Conservation (phyloP, 148 eudicot species). For the Euryodendron excelsum region DNA sequence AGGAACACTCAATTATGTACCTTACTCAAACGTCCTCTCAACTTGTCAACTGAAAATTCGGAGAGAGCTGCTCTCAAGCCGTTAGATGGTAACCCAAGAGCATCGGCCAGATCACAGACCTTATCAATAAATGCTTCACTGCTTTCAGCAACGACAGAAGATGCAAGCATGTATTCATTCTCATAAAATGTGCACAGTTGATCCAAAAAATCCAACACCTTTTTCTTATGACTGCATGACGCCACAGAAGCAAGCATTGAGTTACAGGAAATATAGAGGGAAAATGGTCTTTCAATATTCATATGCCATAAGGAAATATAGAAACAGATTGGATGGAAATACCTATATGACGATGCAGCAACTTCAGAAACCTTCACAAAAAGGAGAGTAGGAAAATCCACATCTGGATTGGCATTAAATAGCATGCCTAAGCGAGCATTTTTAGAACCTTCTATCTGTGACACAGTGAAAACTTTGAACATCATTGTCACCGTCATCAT, state of each 20-base stretch:
- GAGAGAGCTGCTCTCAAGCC: slow-evolving; percentile 44
- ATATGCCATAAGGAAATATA: slow-evolving; percentile 2
- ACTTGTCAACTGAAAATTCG: slow-evolving; percentile 48
- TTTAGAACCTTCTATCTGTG: slow-evolving; percentile 70
- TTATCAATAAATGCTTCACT: slow-evolving; percentile 55
- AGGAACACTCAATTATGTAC: slow-evolving; percentile 26
- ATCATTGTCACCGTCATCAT: background rate
- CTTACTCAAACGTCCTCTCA: slow-evolving; percentile 61
- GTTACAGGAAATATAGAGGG: background rate
- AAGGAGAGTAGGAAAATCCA: slow-evolving; percentile 50
- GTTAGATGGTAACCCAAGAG: slow-evolving; percentile 56
- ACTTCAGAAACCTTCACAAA: slow-evolving; percentile 65
- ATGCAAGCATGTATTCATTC: slow-evolving; percentile 37
- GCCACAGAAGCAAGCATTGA: slow-evolving; percentile 5
- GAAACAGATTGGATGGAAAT: slow-evolving; percentile 16
- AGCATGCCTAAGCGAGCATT: slow-evolving; percentile 82
- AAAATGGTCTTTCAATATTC: background rate
- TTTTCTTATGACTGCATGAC: slow-evolving; percentile 74
- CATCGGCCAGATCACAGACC: slow-evolving; percentile 56
- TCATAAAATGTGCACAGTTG: slow-evolving; percentile 68
- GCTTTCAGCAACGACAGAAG: slow-evolving; percentile 42
- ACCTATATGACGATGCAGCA: slow-evolving; percentile 75
- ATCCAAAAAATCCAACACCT: slow-evolving; percentile 71
- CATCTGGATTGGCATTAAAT: slow-evolving; percentile 44
- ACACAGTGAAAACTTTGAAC: slow-evolving; percentile 13